Conservation (phyloP, 306 rosid genomes). For the Medicago arabica region DNA sequence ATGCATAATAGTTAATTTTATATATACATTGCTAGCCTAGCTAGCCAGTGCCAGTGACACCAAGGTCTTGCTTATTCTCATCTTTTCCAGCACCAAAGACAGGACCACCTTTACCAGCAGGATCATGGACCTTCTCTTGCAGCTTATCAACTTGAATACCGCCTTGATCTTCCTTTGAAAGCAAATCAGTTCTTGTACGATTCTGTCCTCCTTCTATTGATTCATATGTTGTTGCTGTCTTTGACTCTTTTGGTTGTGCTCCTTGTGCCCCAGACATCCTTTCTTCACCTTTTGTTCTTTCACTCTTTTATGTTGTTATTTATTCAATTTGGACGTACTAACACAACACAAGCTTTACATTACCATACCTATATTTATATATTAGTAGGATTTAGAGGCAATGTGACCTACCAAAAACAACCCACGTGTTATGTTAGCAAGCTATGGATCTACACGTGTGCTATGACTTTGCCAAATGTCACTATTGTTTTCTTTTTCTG, state of each 20-base stretch:
- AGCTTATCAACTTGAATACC: constrained; percentile 72
- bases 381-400: neutral
- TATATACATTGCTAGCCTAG: neutral
- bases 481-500: neutral
- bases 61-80: constrained; percentile 66
- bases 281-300: neutral
- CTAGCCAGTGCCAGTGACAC: constrained; percentile 76
- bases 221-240: constrained; percentile 71
- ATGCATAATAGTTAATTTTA: too few relatives aligned
- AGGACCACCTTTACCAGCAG: constrained; percentile 82
- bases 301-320: neutral
- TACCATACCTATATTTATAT: neutral
- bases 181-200: constrained; percentile 59
- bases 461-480: constrained; percentile 7
- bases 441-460: constrained; percentile 40
- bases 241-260: constrained; percentile 66
- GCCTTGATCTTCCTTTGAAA: constrained; percentile 70
- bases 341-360: too few relatives aligned
- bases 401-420: neutral
- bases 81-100: constrained; percentile 76
- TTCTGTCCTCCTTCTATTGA: constrained; percentile 74
- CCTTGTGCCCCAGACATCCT: constrained; percentile 91
- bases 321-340: neutral
- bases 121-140: constrained; percentile 67
- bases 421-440: constrained; percentile 29